Evolutionary conservation across 1,284 basidiomycete genomes (phyloP), one percentile per base, ranked within the genome.

Genomic region (Trichosporon ovoides): DNA sequence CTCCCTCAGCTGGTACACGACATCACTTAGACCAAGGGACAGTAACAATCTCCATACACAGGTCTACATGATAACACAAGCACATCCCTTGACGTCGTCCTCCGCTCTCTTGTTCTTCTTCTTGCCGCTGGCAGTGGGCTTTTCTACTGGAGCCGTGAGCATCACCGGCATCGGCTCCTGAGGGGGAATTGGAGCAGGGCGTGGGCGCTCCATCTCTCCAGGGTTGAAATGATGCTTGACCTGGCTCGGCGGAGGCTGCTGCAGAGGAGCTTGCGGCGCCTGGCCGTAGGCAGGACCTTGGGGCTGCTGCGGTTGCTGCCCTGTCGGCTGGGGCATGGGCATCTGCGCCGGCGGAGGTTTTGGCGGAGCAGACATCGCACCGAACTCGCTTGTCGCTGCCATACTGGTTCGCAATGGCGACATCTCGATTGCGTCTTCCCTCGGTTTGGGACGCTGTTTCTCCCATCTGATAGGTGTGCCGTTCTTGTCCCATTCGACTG

Each of bases 401-500:
- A 48, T 48, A 16, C 43, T 48, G 22, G 43, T 31, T 22, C 43
- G 43, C 22, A 48, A 28, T 2, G 56, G 51, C 35, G 52, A 20
- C 35, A 53, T 24, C 43, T 57, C 56, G 36, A 53, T 38, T 19
- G 7, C n/a, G 3, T 53, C 34, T 19, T 36, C 33, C 11, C 34
- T 38, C 20, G 22, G n/a, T 6, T 24, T 19, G 19, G 3, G 20
- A 13, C 36, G 20, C 14, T 40, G 56, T 56, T 68, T 71, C 46
- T 69, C 68, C 74, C 74, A 76, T 33, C 69, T 66, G 12, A 74
- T 61, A 3, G 74, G 71, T 24, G 54, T 68, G 13, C 73, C 73
- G 53, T 74, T 68, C 57, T 61, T 68, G 62, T 76, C 74, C 74
- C 74, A 76, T 56, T 76, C 74, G 19, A 76, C 69, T 1, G 72